Conservation (phyloP, 2,329 filamentous ascomycete species). For the Cladophialophora psammophila region DNA sequence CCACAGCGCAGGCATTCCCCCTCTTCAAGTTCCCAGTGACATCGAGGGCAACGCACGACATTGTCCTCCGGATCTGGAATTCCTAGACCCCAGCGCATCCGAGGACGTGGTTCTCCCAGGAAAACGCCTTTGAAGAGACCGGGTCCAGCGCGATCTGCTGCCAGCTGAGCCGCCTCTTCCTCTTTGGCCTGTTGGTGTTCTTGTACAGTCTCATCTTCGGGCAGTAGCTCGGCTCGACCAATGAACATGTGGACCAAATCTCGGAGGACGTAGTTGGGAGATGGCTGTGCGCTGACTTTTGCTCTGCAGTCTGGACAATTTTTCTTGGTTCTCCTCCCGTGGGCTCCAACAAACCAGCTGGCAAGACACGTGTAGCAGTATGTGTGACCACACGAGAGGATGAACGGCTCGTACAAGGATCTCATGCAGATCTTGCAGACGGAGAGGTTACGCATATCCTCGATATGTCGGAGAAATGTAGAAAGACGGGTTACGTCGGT, state of each 20-base stretch:
- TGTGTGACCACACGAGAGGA: conserved; percentile 72
- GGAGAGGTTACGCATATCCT: conserved; percentile 66
- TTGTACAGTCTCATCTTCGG: conserved; percentile 67
- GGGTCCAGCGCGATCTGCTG: conserved; percentile 65
- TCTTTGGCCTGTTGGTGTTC: conserved; percentile 65
- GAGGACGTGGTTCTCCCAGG: conserved; percentile 41
- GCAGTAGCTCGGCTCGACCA: conserved; percentile 65
- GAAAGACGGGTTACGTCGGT: conserved; percentile 43
- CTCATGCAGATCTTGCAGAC: conserved; percentile 74
- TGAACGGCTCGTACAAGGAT: conserved; percentile 73
- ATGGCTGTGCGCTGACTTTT: conserved; percentile 64
- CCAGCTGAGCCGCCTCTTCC: conserved; percentile 67
- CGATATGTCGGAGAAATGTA: conserved; percentile 62
- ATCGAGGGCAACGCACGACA: conserved; percentile 68
- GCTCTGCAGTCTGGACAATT: conserved; percentile 74
- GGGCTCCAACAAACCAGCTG: conserved; percentile 46
- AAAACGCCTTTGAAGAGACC: conserved; percentile 72
- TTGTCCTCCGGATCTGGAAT: conserved; percentile 65
- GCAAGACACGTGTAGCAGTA: conserved; percentile 69
- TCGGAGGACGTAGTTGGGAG: conserved; percentile 70
- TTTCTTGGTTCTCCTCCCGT: conserved; percentile 54
- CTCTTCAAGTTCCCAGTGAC: conserved; percentile 69
- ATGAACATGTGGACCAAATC: conserved; percentile 71
- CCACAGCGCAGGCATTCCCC: conserved; percentile 64
- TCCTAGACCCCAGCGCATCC: conserved; percentile 42